phyloP scores from a whole-genome alignment of 1,139 yeast genomes.

The Pichia sorboxylosa region DNA sequence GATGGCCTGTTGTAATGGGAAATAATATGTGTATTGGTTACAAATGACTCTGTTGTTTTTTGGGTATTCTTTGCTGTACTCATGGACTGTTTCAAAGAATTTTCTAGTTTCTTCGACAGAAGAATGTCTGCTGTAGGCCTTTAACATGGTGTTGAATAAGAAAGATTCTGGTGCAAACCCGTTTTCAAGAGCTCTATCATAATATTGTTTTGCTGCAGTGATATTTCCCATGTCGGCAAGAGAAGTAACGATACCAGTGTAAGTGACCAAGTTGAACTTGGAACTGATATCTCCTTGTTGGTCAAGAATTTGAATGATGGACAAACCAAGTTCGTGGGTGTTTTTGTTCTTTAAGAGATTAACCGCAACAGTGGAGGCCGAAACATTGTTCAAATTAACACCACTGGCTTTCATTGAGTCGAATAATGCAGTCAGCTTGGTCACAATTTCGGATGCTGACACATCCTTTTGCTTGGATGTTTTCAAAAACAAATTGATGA shows the following conservation, averaged over 20 bases:
- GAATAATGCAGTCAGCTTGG: conserved; percentile 26
- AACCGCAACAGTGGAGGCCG: conserved; percentile 44
- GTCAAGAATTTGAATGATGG: conserved; percentile 35
- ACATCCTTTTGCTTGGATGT: conserved; percentile 28
- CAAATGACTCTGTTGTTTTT: conserved; percentile 23
- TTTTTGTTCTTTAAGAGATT: conserved; percentile 41
- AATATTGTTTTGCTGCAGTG: conserved; percentile 36
- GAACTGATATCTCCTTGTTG: conserved; percentile 22
- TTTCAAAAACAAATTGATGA: conserved; percentile 46
- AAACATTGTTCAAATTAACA: conserved; percentile 36
- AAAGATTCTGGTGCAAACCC: conserved; percentile 32
- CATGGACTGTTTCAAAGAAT: conserved; percentile 14
- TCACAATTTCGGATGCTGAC: conserved; percentile 27
- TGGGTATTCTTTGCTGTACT: conserved; percentile 10
- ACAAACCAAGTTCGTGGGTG: conserved; percentile 42
- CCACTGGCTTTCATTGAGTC: conserved; percentile 32
- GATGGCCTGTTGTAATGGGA: conserved; percentile 35
- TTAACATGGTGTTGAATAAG: conserved; percentile 51
- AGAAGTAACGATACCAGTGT: conserved; percentile 47
- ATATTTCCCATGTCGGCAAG: conserved; percentile 43
- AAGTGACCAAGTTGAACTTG: conserved; percentile 30
- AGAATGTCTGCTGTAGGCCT: conserved; percentile 28
- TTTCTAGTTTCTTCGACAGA: conserved; percentile 12
- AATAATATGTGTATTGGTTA: conserved; percentile 48
- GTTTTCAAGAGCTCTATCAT: conserved; percentile 31